Conservation (phyloP, 345 rosid species). For the Erucastrum elatum region DNA sequence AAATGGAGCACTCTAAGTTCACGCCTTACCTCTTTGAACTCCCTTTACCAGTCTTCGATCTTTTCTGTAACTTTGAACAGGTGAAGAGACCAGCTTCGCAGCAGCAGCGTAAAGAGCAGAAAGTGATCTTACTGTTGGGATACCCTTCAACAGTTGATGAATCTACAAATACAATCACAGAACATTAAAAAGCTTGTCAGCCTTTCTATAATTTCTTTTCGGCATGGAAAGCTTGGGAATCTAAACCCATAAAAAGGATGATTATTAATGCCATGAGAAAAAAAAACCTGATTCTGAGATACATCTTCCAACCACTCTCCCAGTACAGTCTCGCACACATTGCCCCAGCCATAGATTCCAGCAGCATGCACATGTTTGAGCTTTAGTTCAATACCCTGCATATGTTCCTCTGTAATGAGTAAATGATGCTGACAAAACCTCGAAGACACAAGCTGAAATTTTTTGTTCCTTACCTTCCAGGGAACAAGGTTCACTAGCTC, state of each 20-base stretch:
- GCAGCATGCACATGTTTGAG: conserved; percentile 89
- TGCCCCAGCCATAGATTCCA: conserved; percentile 86
- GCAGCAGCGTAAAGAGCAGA: conserved; percentile 79
- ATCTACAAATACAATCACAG: conserved; percentile 47
- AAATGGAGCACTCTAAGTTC: conserved; percentile 14
- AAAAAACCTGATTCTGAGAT: conserved; percentile 85
- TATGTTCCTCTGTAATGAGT: conserved; percentile 36
- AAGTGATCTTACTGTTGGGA: conserved; percentile 77
- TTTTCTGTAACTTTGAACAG: conserved; percentile 83
- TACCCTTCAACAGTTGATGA: conserved; percentile 65
- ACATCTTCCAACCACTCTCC: conserved; percentile 97
- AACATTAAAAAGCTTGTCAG: conserved; percentile 18
- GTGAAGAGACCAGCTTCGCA: conserved; percentile 76
- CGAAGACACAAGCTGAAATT: not conserved
- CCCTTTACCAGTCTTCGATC: conserved; percentile 86
- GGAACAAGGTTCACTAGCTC: conserved; percentile 94
- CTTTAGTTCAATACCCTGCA: conserved; percentile 87
- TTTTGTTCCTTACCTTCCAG: conserved; percentile 74
- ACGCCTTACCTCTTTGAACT: conserved; percentile 81
- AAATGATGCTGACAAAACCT: conserved; percentile 7
- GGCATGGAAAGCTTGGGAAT: conserved; percentile 9
- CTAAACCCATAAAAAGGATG: conserved; percentile 16
- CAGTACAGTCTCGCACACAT: conserved; percentile 73
- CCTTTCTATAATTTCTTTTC: not conserved
- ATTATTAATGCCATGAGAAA: conserved; percentile 3